Evolutionary conservation across 2,329 filamentous ascomycete species (phyloP), one percentile per base, ranked within the genome.

Genomic region (Samsoniella hepiali): DNA sequence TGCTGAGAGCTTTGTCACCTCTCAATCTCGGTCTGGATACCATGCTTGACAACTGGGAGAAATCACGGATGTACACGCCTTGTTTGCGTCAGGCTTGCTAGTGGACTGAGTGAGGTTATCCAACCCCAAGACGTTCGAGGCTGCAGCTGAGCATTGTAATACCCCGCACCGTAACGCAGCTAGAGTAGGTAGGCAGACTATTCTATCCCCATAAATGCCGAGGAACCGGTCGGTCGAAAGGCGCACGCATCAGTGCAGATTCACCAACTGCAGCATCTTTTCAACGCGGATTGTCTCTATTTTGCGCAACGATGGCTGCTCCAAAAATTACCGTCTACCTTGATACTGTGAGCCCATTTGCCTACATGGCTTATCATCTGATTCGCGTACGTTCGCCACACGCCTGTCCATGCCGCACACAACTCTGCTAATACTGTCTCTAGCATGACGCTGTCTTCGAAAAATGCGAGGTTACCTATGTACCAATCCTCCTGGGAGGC

Each of bases 331-430:
- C 71, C 3, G 71, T 78, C 44, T 78, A 74, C 63, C 68, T 78
- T 9, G 77, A 79, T 67, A 70, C 72, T 44, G 74, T 78, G 61
- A 77, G 75, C 62, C 77, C 76, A 1, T 78, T 78, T 65, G 73
- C 72, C 2, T 78, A 78, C 62, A 67, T 73, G 62, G 76, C 74
- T 3, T 78, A 75, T 63, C 67, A 78, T 60, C 67, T 78, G 13
- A 63, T 78, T 3, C 68, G 72, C n/a, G 77, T 78, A 65, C 50
- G 76, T 72, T 44, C 29, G 36, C 22, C n/a, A 29, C 17, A 1
- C n/a, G 40, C 32, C 11, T 27, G 15, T 29, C 34, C 8, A 8
- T 42, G 22, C 11, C 10, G 17, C 44, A 40, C 27, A 45, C 29
- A 27, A 15, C 31, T 31, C 45, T 44, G 58, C 22, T 36, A 10